Base-by-base conservation (phyloP, 2,329 filamentous ascomycete species). In the Coleophoma crateriformis region DNA sequence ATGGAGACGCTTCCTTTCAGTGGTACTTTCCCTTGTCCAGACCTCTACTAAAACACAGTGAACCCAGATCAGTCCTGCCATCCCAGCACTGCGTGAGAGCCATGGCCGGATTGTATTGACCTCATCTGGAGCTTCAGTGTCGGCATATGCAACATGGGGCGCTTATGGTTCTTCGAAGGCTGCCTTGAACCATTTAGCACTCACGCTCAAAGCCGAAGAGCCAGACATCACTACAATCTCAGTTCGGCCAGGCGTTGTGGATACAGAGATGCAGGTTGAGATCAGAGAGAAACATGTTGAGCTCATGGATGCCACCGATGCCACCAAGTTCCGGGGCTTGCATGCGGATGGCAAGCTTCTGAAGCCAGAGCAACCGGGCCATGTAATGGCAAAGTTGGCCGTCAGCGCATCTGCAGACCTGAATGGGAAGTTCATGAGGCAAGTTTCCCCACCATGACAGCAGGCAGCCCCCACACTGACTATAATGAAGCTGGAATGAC, bases 191-290 rank as follows among this genome's bases (percentile, higher is more conserved):
- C 88, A 92, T 58, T 70, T 96, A 5, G 83, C 84, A 1, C 69
- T 77, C 39, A 89, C 91, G 34, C 68, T 96, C 34, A 81, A 81
- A 0, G 75, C 77, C 1, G 91, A 96, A 64, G 91, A 96, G 66
- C 82, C 85, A 1, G 75, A 84, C 13, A 82, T 96, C 41, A 87
- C 80, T 0, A 84, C 81, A 12, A 70, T 96, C 0, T 76, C 88
- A 0, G 72, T 96, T 33, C 76, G 84, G 4, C 91, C 91, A 0
- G 91, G 91, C 2, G 82, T 88, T 42, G 86, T 95, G 7, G 87
- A 96, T 63, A 96, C 91, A 0, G 85, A 85, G 46, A 96, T 96
- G 91, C 91, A 96, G 66, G 77, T 77, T n/a, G 79, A 87, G 50
- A 79, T 99, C 50, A 76, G 94, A 46, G 84, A 90, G 43, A 78